Evolutionary conservation across 2,329 filamentous ascomycete species (phyloP).

Genomic region (Nectriaceae sp.): DNA sequence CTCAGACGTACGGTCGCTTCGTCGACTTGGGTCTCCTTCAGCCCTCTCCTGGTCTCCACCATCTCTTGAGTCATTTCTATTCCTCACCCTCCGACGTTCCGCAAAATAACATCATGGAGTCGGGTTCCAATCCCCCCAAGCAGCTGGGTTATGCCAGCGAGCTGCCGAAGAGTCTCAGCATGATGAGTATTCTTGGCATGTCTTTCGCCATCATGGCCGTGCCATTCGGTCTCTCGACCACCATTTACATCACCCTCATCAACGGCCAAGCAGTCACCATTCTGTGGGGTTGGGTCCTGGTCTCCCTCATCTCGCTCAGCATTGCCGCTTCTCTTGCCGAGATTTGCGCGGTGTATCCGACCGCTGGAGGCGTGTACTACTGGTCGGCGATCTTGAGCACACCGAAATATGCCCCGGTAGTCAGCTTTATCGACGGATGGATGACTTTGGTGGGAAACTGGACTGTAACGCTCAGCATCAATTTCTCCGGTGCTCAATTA

Average conservation of each 20-base stretch:
- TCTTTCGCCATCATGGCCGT: constrained; percentile 52
- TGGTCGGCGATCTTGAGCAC: constrained; percentile 70
- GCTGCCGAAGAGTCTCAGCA: constrained; percentile 49
- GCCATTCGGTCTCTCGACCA: constrained; percentile 51
- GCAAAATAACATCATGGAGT: too few relatives aligned
- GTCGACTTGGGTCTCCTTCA: constrained; percentile 1
- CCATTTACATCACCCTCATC: constrained; percentile 55
- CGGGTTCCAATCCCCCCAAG: constrained; percentile 9
- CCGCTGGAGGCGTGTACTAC: constrained; percentile 67
- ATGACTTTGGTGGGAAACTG: constrained; percentile 73
- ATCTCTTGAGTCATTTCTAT: too few relatives aligned
- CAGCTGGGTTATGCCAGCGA: constrained; percentile 50
- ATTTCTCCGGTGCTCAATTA: constrained; percentile 67
- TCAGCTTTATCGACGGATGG: constrained; percentile 74
- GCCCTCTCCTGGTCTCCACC: background rate
- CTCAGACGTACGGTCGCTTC: constrained; percentile 6
- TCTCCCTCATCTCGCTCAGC: constrained; percentile 69
- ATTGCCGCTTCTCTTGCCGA: constrained; percentile 73
- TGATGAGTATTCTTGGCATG: constrained; percentile 48
- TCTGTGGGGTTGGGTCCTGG: constrained; percentile 68
- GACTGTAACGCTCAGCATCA: constrained; percentile 67
- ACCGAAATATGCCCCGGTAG: constrained; percentile 59
- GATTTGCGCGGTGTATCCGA: constrained; percentile 66
- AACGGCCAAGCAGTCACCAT: constrained; percentile 71
- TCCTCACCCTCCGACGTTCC: too few relatives aligned